phyloP scores from a whole-genome alignment of 225 moss, liverwort and hornwort species.

The Sphagnum contortum region DNA sequence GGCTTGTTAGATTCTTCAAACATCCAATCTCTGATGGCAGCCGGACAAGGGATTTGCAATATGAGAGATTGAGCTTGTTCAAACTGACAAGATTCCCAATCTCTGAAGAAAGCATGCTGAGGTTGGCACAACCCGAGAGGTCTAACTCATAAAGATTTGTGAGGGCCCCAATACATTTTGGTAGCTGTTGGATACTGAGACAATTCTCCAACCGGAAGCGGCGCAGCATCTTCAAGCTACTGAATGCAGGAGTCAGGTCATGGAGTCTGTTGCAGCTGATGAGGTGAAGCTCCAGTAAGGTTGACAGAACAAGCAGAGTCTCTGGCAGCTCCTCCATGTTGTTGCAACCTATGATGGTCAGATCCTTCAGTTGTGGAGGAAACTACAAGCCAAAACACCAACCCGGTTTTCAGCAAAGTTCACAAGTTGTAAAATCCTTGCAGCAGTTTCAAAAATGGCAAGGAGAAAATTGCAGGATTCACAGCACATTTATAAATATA shows the following conservation, averaged over 20 bases:
- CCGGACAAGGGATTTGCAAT: slow-evolving; percentile 72
- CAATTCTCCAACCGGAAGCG: slow-evolving; percentile 84
- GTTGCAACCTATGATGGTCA: slow-evolving; percentile 86
- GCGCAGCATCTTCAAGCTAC: slow-evolving; percentile 42
- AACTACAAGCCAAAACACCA: slow-evolving; percentile 33
- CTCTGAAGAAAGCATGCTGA: slow-evolving; percentile 66
- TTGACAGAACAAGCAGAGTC: slow-evolving; percentile 54
- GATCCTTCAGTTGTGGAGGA: slow-evolving; percentile 81
- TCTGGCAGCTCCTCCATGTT: slow-evolving; percentile 96
- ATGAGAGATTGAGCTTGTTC: slow-evolving; percentile 69
- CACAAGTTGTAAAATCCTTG: background rate
- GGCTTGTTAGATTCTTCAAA: slow-evolving; percentile 65
- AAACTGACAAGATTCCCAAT: slow-evolving; percentile 68
- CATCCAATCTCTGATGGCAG: slow-evolving; percentile 71
- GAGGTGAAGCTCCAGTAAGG: slow-evolving; percentile 77
- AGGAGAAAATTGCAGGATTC: background rate
- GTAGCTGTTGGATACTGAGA: slow-evolving; percentile 71
- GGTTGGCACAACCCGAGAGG: slow-evolving; percentile 87
- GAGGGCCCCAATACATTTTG: slow-evolving; percentile 70
- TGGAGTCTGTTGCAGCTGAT: slow-evolving; percentile 77
- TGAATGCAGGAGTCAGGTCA: slow-evolving; percentile 62
- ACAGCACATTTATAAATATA: too few species aligned
- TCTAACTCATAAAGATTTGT: slow-evolving; percentile 69
- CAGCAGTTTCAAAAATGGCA: background rate
- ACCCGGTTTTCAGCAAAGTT: too few species aligned